These are phyloP conservation scores for Plasmodium cynomolgi DNA, from an alignment of 169 alveolate species.

Conservation along the genomic window DNA sequence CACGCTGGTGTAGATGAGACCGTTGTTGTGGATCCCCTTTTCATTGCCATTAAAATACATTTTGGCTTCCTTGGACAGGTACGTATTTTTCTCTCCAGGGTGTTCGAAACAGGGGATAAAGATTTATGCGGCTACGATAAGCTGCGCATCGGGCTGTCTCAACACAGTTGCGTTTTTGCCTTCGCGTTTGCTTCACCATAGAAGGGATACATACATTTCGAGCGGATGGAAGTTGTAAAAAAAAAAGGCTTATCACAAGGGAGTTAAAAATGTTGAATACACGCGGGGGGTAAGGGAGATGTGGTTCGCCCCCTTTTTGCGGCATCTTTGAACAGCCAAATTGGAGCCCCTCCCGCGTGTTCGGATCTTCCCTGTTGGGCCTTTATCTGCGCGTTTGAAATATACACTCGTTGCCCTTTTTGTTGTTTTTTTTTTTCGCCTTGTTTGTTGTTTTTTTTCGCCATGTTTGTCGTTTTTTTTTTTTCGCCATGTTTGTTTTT, in stretches of 20 bases:
- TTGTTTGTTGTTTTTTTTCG: not conserved
- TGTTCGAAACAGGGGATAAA: not conserved
- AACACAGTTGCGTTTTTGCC: not conserved
- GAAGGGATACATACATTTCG: not conserved
- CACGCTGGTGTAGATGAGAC: slow-evolving; percentile 22
- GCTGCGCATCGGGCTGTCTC: not conserved
- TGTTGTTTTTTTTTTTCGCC: not conserved
- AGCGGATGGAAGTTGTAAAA: not conserved
- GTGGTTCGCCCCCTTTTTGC: not conserved
- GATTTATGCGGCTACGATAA: not conserved
- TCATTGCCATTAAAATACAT: slow-evolving; percentile 33
- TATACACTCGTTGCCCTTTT: not conserved
- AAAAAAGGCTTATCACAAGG: not conserved
- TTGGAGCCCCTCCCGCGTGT: not conserved
- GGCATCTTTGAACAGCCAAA: not conserved
- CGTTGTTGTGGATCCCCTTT: slow-evolving; percentile 31
- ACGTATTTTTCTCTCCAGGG: not conserved
- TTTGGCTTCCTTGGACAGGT: not conserved
- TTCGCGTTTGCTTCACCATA: not conserved
- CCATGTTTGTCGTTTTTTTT: not conserved
- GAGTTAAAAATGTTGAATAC: not conserved
- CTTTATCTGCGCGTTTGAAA: not conserved
- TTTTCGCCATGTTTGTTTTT: not conserved
- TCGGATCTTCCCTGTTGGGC: not conserved
- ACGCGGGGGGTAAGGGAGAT: not conserved